Percentiles rank a stretch among this genome's conserved stretches.
These are phyloP conservation scores for Huntiella decipiens DNA, from an alignment of 2,329 filamentous ascomycete species.

Conservation along the genomic window DNA sequence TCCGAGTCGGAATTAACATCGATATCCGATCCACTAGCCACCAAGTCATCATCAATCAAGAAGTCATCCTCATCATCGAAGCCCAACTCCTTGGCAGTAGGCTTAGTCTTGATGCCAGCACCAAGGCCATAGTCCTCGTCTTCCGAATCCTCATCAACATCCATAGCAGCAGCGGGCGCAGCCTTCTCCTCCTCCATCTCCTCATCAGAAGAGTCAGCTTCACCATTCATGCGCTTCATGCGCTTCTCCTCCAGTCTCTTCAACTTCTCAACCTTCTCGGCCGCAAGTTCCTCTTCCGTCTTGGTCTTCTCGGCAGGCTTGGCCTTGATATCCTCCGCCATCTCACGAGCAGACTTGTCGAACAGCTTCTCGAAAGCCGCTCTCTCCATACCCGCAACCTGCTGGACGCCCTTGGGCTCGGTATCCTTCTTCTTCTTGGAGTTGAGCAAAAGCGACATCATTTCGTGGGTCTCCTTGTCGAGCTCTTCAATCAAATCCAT, in stretches of 20 bases:
- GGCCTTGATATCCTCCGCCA: conserved; percentile 69
- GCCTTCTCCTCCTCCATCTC: conserved; percentile 17
- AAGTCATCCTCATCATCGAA: conserved; percentile 94
- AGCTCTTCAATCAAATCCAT: conserved; percentile 70
- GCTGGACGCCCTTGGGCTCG: conserved; percentile 11
- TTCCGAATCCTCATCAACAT: conserved; percentile 16
- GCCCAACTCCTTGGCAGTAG: conserved; percentile 42
- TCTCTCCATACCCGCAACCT: conserved; percentile 38
- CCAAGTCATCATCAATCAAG: conserved; percentile 68
- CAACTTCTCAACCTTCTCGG: conserved; percentile 57
- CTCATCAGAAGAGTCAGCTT: conserved; percentile 47
- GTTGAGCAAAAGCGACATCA: conserved; percentile 50
- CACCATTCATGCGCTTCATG: conserved; percentile 70
- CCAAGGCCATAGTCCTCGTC: conserved; percentile 42
- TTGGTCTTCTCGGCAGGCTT: conserved; percentile 75
- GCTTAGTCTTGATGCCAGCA: conserved; percentile 34
- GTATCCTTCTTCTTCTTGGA: conserved; percentile 13
- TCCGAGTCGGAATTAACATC: conserved; percentile 35
- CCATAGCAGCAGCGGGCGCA: not conserved
- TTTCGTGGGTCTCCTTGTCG: conserved; percentile 61
- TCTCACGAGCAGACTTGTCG: conserved; percentile 61
- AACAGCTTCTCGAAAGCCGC: conserved; percentile 67
- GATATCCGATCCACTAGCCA: conserved; percentile 62
- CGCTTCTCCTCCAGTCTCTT: conserved; percentile 70
- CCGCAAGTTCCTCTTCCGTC: conserved; percentile 69